phyloP scores from a whole-genome alignment of 805 yeast species.

The Spathaspora arborariae region DNA sequence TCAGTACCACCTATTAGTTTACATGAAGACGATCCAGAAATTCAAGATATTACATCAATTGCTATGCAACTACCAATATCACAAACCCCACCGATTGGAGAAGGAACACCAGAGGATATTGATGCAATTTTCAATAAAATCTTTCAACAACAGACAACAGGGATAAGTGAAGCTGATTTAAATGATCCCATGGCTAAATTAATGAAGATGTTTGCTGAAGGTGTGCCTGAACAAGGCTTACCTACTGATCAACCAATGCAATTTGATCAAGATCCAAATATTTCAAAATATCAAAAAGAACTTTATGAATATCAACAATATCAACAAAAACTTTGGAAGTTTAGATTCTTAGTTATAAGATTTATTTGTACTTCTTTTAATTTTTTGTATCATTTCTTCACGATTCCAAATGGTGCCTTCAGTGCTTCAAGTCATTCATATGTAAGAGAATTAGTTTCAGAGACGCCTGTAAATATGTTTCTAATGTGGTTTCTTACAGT shows the following conservation, averaged over 20 bases:
- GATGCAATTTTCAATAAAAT: slow-evolving; percentile 32
- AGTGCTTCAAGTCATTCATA: slow-evolving; percentile 25
- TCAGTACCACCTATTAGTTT: slow-evolving; percentile 7
- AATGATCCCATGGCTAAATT: slow-evolving; percentile 28
- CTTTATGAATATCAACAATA: slow-evolving; percentile 27
- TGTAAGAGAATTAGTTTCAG: slow-evolving; percentile 19
- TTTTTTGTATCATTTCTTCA: slow-evolving; percentile 32
- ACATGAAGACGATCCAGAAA: slow-evolving; percentile 35
- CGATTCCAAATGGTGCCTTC: slow-evolving; percentile 9
- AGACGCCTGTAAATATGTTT: slow-evolving; percentile 16
- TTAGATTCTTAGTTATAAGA: slow-evolving; percentile 29
- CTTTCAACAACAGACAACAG: slow-evolving; percentile 17
- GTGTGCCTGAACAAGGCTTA: slow-evolving; percentile 1
- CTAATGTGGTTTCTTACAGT: slow-evolving; percentile 24
- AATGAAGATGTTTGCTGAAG: slow-evolving; percentile 27
- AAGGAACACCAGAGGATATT: slow-evolving; percentile 19
- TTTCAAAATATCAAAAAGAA: slow-evolving; percentile 25
- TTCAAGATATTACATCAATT: slow-evolving; percentile 30
- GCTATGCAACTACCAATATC: slow-evolving; percentile 3
- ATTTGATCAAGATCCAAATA: slow-evolving; percentile 8
- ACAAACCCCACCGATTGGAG: slow-evolving; percentile 10
- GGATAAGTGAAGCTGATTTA: slow-evolving; percentile 1
- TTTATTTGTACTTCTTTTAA: slow-evolving; percentile 21
- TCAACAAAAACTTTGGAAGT: slow-evolving; percentile 29
- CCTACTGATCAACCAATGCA: background rate